phyloP scores from a whole-genome alignment of 768 basidiomycete genomes.

The Termitomyces sp. region DNA sequence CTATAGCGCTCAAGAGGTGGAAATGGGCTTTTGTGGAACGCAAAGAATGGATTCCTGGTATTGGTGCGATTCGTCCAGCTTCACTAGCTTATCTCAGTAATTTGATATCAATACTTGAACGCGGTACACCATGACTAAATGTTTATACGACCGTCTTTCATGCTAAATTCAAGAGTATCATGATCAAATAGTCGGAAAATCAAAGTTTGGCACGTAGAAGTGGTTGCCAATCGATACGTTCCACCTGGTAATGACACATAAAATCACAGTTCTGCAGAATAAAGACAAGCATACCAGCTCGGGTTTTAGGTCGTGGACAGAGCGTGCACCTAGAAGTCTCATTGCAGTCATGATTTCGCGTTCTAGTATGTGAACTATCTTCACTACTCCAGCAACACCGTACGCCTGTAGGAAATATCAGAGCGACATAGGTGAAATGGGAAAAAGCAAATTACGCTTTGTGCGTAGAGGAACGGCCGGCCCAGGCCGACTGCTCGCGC shows the following conservation, averaged over 20 bases:
- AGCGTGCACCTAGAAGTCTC: conserved; percentile 67
- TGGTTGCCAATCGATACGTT: conserved; percentile 66
- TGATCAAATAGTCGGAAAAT: neutral
- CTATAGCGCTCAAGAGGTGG: conserved; percentile 61
- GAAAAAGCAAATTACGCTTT: conserved; percentile 51
- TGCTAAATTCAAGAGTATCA: neutral
- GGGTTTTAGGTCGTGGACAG: conserved; percentile 59
- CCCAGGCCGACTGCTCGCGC: conserved; percentile 86
- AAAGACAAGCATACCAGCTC: conserved; percentile 52
- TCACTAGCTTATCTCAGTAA: conserved; percentile 30
- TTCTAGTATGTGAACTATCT: conserved; percentile 60
- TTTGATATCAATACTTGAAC: conserved; percentile 32
- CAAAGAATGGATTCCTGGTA: conserved; percentile 42
- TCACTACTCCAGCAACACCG: conserved; percentile 64
- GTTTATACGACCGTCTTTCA: neutral
- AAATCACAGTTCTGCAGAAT: neutral
- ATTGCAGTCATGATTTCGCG: conserved; percentile 76
- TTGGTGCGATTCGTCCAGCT: conserved; percentile 33
- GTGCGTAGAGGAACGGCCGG: conserved; percentile 79
- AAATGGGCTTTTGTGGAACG: conserved; percentile 60
- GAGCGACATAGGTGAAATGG: neutral
- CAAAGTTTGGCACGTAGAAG: conserved; percentile 27
- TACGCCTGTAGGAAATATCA: conserved; percentile 52
- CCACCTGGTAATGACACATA: conserved; percentile 33
- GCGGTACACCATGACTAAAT: neutral